A percentile compares a stretch with the other conserved stretches of the same genome.
Conservation (phyloP, 495 filamentous ascomycete genomes). For the Penicillium riverlandense region DNA sequence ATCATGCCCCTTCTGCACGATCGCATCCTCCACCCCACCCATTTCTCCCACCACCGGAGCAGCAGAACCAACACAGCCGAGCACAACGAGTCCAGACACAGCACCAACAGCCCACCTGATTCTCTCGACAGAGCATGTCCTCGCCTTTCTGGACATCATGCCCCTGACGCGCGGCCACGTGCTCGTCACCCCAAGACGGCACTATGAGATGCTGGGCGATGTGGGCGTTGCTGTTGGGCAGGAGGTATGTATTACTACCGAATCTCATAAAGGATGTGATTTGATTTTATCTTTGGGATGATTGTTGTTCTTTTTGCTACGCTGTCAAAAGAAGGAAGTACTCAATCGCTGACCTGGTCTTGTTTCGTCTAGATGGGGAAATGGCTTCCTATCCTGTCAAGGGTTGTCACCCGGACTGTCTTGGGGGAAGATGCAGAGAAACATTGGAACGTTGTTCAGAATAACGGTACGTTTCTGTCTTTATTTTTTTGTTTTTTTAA, state of each 20-base stretch:
- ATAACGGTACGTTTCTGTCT: constrained; percentile 58
- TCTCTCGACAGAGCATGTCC: constrained; percentile 60
- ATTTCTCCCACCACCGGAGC: constrained; percentile 11
- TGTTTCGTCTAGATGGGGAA: constrained; percentile 42
- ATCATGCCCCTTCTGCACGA: constrained; percentile 35
- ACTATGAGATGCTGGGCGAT: constrained; percentile 67
- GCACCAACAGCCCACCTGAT: constrained; percentile 54
- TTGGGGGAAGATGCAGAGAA: constrained; percentile 25
- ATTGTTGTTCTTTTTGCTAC: not conserved
- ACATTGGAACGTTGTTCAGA: constrained; percentile 84
- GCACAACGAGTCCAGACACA: constrained; percentile 3
- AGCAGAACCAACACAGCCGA: not conserved
- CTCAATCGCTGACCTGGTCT: no score
- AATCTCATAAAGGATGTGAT: not conserved
- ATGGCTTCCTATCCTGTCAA: constrained; percentile 69
- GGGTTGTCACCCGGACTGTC: constrained; percentile 53
- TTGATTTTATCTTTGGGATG: not conserved
- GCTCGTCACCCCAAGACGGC: constrained; percentile 63
- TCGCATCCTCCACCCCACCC: constrained; percentile 36
- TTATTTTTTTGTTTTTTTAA: not conserved
- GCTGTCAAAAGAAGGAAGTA: not conserved
- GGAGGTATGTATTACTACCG: constrained; percentile 30
- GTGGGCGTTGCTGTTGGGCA: constrained; percentile 44
- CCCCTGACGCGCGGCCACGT: constrained; percentile 74
- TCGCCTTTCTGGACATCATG: constrained; percentile 89